phyloP scores from a whole-genome alignment of 139 green algal species.

The Coccomyxa sp. region DNA sequence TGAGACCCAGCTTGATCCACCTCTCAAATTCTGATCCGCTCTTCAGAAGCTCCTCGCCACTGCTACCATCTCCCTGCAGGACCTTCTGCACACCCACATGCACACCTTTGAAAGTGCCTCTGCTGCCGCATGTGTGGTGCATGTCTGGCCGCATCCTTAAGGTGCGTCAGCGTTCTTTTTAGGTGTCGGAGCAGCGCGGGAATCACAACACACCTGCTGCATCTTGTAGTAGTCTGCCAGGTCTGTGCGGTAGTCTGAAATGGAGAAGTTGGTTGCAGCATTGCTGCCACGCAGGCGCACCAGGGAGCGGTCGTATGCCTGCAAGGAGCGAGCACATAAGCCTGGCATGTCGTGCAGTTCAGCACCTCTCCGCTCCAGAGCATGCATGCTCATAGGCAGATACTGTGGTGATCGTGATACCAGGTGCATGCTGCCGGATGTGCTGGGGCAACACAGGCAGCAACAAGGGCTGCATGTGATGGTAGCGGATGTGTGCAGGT shows the following conservation, averaged over 20 bases:
- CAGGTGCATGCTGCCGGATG: not conserved
- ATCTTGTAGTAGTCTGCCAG: conserved; percentile 48
- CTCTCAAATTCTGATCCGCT: conserved; percentile 6
- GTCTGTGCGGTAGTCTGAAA: conserved; percentile 54
- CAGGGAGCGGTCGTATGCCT: conserved; percentile 69
- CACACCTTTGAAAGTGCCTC: not conserved
- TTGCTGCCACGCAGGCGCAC: conserved; percentile 55
- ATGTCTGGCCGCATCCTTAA: no score
- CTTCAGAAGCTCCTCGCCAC: not conserved
- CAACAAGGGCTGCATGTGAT: no score
- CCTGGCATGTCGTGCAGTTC: no score
- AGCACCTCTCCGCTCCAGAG: no score
- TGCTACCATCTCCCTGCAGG: not conserved
- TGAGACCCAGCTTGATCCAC: conserved; percentile 2
- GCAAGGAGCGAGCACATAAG: no score
- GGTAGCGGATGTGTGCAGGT: no score
- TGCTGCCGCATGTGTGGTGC: no score
- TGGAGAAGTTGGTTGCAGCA: conserved; percentile 84
- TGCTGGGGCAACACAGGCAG: not conserved
- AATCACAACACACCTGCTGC: not conserved
- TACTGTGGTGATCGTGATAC: not conserved
- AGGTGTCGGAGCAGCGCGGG: not conserved
- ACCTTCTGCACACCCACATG: conserved; percentile 2
- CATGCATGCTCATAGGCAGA: no score
- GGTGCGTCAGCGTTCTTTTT: no score